Evolutionary conservation across 1,284 basidiomycete species (phyloP).

Genomic region (Chalciporus piperatoides): DNA sequence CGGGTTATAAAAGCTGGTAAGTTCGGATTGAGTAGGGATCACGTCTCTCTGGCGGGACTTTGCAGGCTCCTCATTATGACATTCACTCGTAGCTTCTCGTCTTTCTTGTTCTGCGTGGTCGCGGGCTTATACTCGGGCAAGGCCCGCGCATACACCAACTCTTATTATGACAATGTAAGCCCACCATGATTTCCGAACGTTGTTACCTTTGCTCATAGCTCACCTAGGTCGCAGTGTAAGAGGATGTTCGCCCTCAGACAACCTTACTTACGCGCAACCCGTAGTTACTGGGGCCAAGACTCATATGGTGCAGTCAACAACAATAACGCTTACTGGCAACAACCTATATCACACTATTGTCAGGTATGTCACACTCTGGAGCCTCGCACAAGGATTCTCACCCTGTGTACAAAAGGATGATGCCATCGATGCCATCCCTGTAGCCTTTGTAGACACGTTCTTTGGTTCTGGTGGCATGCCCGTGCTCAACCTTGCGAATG

Average conservation of each 20-base stretch:
- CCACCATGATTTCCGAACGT: neutral
- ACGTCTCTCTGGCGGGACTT: neutral
- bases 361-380: conserved; percentile 11
- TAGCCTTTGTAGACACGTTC: conserved; percentile 60
- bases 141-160: conserved; percentile 46
- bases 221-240: conserved; percentile 51
- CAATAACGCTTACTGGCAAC: conserved; percentile 22
- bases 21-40: neutral
- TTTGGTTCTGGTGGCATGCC: conserved; percentile 55
- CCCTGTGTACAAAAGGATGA: conserved; percentile 33
- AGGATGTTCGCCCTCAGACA: conserved; percentile 3
- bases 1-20: conserved; percentile 24
- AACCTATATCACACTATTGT: conserved; percentile 30
- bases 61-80: conserved; percentile 15
- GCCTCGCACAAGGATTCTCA: conserved; percentile 37
- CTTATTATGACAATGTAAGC: conserved; percentile 59
- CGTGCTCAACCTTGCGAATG: conserved; percentile 60
- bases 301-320: conserved; percentile 25
- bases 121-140: conserved; percentile 17
- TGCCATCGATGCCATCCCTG: conserved; percentile 42
- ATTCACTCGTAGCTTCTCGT: neutral
- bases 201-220: neutral
- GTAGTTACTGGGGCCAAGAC: conserved; percentile 31
- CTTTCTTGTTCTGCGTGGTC: conserved; percentile 3
- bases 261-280: conserved; percentile 5